Percentiles rank a stretch among this genome's conserved stretches.
These are phyloP conservation scores for Suhomyces taliae DNA, from an alignment of 1,139 yeast species.

Conservation along the genomic window DNA sequence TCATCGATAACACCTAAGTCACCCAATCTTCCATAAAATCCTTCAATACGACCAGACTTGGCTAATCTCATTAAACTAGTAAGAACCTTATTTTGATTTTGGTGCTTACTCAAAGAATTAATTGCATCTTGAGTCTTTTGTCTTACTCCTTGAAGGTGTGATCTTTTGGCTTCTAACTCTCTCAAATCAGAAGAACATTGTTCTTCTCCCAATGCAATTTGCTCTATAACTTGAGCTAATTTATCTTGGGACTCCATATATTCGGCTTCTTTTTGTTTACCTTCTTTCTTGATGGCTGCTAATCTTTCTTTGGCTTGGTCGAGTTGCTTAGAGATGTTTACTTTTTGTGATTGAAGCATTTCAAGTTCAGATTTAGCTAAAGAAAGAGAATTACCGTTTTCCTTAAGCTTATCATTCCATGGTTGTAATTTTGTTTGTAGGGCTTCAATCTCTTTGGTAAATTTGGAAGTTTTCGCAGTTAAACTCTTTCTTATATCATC, in stretches of 20 bases:
- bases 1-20: conserved; percentile 88
- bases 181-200: conserved; percentile 53
- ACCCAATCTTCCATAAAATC: conserved; percentile 89
- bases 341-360: conserved; percentile 52
- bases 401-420: conserved; percentile 70
- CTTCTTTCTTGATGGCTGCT: conserved; percentile 50
- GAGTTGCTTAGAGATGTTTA: conserved; percentile 45
- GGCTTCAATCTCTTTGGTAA: conserved; percentile 61
- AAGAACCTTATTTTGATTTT: conserved; percentile 74
- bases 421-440: conserved; percentile 76
- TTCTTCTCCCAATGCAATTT: conserved; percentile 56
- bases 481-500: conserved; percentile 65
- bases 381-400: conserved; percentile 64
- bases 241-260: conserved; percentile 42
- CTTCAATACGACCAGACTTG: conserved; percentile 79
- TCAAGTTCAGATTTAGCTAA: conserved; percentile 66
- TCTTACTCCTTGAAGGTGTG: conserved; percentile 53
- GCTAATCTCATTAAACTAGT: conserved; percentile 67
- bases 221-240: conserved; percentile 50
- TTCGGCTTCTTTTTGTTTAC: conserved; percentile 52
- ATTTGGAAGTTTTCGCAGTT: conserved; percentile 69
- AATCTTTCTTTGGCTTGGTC: conserved; percentile 49
- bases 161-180: conserved; percentile 53
- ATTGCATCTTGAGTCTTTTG: conserved; percentile 68
- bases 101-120: conserved; percentile 52